Evolutionary conservation across 106 monocot species (phyloP).

Genomic region (Amphibolis antarctica): DNA sequence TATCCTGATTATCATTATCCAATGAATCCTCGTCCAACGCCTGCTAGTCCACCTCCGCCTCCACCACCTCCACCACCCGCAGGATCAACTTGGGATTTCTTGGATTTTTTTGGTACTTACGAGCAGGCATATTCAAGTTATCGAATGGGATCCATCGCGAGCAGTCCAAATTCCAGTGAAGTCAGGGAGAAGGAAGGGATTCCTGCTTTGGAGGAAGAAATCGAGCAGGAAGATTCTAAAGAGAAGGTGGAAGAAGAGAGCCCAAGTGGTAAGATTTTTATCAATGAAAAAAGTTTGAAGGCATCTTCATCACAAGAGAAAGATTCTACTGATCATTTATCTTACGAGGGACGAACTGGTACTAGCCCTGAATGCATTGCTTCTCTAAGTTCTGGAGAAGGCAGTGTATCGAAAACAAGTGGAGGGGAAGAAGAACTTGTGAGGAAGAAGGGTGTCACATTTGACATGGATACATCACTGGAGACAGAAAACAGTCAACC

Average conservation of each 20-base stretch:
- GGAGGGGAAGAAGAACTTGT: conserved; percentile 9
- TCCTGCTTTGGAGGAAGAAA: conserved; percentile 80
- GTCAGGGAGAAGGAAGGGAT: conserved; percentile 80
- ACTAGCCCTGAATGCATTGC: conserved; percentile 5
- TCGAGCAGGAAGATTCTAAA: conserved; percentile 26
- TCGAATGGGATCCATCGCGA: conserved; percentile 11
- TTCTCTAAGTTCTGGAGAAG: conserved; percentile 2
- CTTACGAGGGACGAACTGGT: conserved; percentile 11
- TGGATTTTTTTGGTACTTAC: conserved; percentile 55
- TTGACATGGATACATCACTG: conserved; percentile 25
- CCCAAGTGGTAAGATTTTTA: conserved; percentile 6
- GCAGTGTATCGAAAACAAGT: background rate
- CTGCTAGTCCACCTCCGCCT: conserved; percentile 14
- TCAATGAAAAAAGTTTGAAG: conserved; percentile 7
- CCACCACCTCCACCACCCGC: conserved; percentile 36
- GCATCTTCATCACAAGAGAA: conserved; percentile 3
- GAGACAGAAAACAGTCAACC: conserved; percentile 14
- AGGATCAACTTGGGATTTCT: conserved; percentile 60
- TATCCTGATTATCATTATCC: conserved; percentile 5
- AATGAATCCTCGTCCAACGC: conserved; percentile 2
- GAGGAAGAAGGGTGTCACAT: conserved; percentile 40
- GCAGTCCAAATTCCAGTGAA: conserved; percentile 57
- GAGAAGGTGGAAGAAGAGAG: conserved; percentile 15
- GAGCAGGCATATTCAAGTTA: conserved; percentile 31
- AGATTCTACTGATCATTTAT: background rate